Evolutionary conservation across 768 basidiomycete species (phyloP).

Genomic region (Boletus pseudopeckii): DNA sequence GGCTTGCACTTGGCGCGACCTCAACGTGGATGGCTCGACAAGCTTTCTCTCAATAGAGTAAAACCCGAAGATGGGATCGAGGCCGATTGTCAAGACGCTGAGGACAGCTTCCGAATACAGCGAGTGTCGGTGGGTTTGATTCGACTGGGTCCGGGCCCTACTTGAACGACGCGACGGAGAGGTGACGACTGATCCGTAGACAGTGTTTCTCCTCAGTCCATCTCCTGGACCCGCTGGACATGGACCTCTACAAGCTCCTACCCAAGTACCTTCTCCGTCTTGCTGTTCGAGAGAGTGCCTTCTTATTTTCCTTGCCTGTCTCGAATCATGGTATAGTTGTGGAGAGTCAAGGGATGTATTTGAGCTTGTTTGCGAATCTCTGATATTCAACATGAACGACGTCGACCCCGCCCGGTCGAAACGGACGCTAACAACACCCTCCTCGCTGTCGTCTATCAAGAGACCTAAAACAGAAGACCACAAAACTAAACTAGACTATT

Average conservation of each 20-base stretch:
- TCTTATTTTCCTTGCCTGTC: slow-evolving; percentile 4
- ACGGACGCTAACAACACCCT: slow-evolving; percentile 7
- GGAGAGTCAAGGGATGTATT: slow-evolving; percentile 3
- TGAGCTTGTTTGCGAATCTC: slow-evolving; percentile 23
- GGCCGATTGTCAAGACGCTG: too few species aligned
- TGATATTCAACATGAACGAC: slow-evolving; percentile 13
- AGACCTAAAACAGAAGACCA: slow-evolving; percentile 19
- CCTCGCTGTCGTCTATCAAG: slow-evolving; percentile 12
- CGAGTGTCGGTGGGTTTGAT: too few species aligned
- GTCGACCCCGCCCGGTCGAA: slow-evolving; percentile 9
- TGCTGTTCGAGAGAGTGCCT: neutral
- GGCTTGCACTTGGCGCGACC: too few species aligned
- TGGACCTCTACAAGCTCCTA: slow-evolving; percentile 2
- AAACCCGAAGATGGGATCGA: too few species aligned
- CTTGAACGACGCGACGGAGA: slow-evolving; percentile 9
- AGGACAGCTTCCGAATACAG: too few species aligned
- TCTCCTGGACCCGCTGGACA: neutral
- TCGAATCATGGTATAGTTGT: neutral
- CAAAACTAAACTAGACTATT: neutral
- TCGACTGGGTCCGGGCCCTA: slow-evolving; percentile 6
- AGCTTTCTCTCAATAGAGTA: too few species aligned
- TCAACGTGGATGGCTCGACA: too few species aligned
- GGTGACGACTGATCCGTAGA: slow-evolving; percentile 4
- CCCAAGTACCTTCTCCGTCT: neutral
- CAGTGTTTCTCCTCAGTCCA: slow-evolving; percentile 13